Percentiles rank a stretch among this genome's conserved stretches.
phyloP scores from a whole-genome alignment of 768 basidiomycete species.

The Psilocybe subaeruginosa region DNA sequence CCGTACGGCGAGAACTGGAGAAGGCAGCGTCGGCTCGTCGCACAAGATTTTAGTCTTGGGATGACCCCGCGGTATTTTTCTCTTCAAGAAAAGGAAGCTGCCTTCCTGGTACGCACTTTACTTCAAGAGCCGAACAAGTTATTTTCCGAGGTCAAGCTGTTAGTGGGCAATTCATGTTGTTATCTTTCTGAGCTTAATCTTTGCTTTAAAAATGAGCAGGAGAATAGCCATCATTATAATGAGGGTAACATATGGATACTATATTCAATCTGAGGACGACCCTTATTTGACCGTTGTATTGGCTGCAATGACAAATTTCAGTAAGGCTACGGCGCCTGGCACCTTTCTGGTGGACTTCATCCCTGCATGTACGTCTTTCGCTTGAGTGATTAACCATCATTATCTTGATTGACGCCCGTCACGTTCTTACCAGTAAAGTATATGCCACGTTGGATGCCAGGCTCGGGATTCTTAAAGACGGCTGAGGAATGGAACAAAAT shows the following conservation, averaged over 20 bases:
- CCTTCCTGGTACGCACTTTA: conserved; percentile 22
- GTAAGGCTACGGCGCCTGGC: conserved; percentile 42
- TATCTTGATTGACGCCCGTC: neutral
- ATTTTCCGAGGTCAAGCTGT: conserved; percentile 33
- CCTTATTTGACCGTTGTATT: conserved; percentile 52
- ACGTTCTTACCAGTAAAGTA: conserved; percentile 38
- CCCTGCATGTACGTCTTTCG: conserved; percentile 29
- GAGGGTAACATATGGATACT: conserved; percentile 58
- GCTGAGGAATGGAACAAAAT: conserved; percentile 40
- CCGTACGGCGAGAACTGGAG: conserved; percentile 44
- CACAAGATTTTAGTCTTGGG: conserved; percentile 22
- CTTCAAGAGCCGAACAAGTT: conserved; percentile 27
- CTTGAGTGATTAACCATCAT: neutral
- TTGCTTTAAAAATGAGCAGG: conserved; percentile 22
- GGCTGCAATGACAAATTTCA: conserved; percentile 51
- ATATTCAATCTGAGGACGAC: conserved; percentile 50
- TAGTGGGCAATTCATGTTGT: neutral
- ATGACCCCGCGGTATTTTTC: conserved; percentile 17
- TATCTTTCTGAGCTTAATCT: neutral
- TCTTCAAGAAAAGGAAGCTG: conserved; percentile 23
- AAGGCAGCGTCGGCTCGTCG: conserved; percentile 33
- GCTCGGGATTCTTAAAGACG: conserved; percentile 51
- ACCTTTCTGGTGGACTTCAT: conserved; percentile 41
- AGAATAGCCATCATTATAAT: conserved; percentile 56
- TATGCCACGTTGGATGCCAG: conserved; percentile 60